Conservation (phyloP, 2,329 filamentous ascomycete genomes). For the Calonectria pseudoreteaudii region DNA sequence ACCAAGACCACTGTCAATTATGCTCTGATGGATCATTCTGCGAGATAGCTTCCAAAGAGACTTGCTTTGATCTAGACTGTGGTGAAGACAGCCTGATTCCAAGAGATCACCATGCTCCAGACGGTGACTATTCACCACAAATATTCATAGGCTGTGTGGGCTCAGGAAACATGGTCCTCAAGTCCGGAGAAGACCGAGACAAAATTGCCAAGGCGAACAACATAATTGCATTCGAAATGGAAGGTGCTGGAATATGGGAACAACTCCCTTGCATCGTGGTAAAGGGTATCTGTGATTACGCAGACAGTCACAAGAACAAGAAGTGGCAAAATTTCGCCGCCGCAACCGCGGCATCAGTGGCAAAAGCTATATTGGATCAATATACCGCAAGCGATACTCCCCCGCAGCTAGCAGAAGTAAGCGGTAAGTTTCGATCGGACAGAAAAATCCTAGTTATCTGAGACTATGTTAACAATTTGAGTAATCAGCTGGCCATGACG, state of each 20-base stretch:
- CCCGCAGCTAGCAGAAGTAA: no score
- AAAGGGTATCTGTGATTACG: constrained; percentile 21
- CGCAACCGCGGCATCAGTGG: constrained; percentile 14
- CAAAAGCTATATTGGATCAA: constrained; percentile 1
- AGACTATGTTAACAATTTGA: background rate
- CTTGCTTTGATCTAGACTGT: background rate
- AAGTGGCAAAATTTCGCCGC: constrained; percentile 16
- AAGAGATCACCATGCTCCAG: constrained; percentile 23
- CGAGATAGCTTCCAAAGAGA: background rate
- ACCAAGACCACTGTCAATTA: background rate
- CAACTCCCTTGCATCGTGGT: constrained; percentile 13
- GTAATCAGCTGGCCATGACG: background rate
- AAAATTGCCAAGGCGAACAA: background rate
- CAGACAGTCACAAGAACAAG: constrained; percentile 21
- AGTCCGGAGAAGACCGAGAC: constrained; percentile 36
- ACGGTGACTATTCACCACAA: constrained; percentile 8
- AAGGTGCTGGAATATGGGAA: constrained; percentile 21
- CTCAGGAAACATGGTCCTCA: constrained; percentile 49
- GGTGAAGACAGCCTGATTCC: background rate
- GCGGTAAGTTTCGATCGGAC: background rate
- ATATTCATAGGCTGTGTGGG: constrained; percentile 49
- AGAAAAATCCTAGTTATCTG: background rate
- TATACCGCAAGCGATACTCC: background rate
- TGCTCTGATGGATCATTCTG: background rate
- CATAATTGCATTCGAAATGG: constrained; percentile 23